phyloP scores from a whole-genome alignment of 345 rosid genomes.

The Syzygium oleosum region DNA sequence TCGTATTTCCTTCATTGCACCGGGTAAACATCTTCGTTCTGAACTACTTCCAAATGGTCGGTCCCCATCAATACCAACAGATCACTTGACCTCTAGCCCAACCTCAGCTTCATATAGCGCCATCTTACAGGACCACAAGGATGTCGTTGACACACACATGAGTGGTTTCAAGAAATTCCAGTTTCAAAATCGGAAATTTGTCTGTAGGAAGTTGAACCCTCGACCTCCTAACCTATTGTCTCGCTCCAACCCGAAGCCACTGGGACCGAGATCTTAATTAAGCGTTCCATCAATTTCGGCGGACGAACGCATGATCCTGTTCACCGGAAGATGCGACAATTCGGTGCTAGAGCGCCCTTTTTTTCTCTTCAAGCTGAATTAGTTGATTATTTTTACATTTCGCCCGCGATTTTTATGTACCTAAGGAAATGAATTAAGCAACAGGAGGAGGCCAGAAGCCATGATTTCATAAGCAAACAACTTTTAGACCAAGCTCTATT shows the following conservation, averaged over 20 bases:
- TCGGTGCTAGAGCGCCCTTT: neutral
- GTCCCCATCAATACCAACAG: neutral
- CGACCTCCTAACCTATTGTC: neutral
- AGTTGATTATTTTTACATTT: neutral
- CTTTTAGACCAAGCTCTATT: neutral
- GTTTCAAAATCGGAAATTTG: neutral
- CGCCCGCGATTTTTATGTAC: neutral
- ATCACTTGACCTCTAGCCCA: neutral
- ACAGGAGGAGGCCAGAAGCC: neutral
- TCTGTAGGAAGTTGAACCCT: neutral
- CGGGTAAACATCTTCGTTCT: neutral
- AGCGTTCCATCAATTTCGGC: neutral
- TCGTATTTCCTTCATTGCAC: neutral
- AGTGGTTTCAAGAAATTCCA: neutral
- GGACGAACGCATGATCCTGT: neutral
- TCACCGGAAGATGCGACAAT: neutral
- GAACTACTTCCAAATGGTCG: neutral
- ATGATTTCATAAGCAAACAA: neutral
- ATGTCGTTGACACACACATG: neutral
- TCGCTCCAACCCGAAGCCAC: neutral
- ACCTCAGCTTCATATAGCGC: neutral
- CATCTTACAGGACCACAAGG: neutral
- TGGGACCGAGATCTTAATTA: neutral
- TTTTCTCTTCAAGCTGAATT: neutral
- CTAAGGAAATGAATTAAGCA: neutral